Percentiles rank a stretch among this genome's conserved stretches.
These are phyloP conservation scores for Pezizomycotina sp. DNA, from an alignment of 2,329 filamentous ascomycete genomes.

Conservation along the genomic window DNA sequence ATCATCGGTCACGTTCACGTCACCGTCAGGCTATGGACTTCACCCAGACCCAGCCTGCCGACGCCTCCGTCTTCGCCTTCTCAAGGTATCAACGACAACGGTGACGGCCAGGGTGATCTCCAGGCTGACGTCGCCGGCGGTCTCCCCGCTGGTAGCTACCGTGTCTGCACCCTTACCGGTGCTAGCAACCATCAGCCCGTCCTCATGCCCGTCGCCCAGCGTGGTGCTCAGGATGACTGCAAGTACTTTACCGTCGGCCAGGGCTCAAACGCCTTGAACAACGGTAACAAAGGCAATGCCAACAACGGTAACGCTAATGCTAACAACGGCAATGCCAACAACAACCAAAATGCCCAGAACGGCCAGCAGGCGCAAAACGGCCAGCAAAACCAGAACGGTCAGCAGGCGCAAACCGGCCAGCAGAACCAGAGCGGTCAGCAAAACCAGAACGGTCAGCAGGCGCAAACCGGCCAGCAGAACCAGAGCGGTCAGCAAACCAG, in stretches of 20 bases:
- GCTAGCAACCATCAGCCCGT: conserved; percentile 52
- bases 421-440: too few relatives aligned
- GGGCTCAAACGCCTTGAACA: conserved; percentile 15
- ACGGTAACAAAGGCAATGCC: conserved; percentile 20
- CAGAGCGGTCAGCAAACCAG: too few relatives aligned
- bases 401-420: too few relatives aligned
- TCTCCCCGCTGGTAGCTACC: conserved; percentile 46
- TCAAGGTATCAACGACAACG: conserved; percentile 50
- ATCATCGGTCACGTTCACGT: conserved; percentile 46
- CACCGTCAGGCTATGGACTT: conserved; percentile 39
- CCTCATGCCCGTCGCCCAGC: conserved; percentile 49
- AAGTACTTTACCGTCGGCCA: conserved; percentile 40
- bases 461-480: too few relatives aligned
- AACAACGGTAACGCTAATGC: conserved; percentile 20
- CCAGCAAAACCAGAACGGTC: too few relatives aligned
- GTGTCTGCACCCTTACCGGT: conserved; percentile 46
- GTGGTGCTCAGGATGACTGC: conserved; percentile 51
- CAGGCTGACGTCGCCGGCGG: conserved; percentile 40
- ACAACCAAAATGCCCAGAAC: conserved; percentile 16
- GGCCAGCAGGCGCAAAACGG: conserved; percentile 8
- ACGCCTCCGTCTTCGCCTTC: conserved; percentile 42
- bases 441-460: too few relatives aligned
- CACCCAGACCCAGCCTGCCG: conserved; percentile 27
- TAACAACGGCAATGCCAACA: conserved; percentile 17
- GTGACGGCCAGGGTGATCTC: conserved; percentile 40